Conservation (phyloP, 2,329 filamentous ascomycete species). For the Ilyonectria destructans region DNA sequence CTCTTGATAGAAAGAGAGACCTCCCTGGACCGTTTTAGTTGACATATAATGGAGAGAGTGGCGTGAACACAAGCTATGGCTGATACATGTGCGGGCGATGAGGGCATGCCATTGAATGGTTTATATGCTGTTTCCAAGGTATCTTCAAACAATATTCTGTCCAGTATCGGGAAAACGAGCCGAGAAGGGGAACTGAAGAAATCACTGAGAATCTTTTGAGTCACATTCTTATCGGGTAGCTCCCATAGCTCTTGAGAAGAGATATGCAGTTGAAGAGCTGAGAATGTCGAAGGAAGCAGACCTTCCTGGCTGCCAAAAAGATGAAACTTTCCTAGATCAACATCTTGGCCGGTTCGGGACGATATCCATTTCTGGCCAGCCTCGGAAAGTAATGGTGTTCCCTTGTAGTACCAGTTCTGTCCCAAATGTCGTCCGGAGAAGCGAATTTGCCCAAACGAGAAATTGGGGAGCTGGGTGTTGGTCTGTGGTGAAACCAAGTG, state of each 20-base stretch:
- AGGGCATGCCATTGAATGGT: constrained; percentile 30
- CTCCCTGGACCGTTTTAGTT: constrained; percentile 38
- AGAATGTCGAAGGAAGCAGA: constrained; percentile 16
- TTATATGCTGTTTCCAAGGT: constrained; percentile 64
- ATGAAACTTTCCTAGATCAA: not conserved
- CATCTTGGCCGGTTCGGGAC: not conserved
- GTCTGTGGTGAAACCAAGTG: not conserved
- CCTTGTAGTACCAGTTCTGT: constrained; percentile 1
- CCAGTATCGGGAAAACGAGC: constrained; percentile 65
- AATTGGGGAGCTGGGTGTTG: not conserved
- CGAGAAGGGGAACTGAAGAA: constrained; percentile 56
- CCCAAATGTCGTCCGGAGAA: constrained; percentile 22
- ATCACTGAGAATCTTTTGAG: constrained; percentile 45
- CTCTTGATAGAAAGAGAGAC: constrained; percentile 53
- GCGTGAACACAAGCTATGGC: constrained; percentile 66
- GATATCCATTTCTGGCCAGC: not conserved
- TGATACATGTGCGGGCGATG: constrained; percentile 49
- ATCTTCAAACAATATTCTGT: constrained; percentile 62
- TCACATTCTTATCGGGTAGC: constrained; percentile 45
- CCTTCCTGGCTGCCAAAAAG: not conserved
- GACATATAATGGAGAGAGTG: constrained; percentile 59
- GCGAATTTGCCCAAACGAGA: constrained; percentile 20
- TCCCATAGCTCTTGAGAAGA: constrained; percentile 29
- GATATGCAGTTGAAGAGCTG: constrained; percentile 16
- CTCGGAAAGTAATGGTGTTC: not conserved